Evolutionary conservation across 2,329 filamentous ascomycete genomes (phyloP), one percentile per base, ranked within the genome.

Genomic region (Alternaria panax): DNA sequence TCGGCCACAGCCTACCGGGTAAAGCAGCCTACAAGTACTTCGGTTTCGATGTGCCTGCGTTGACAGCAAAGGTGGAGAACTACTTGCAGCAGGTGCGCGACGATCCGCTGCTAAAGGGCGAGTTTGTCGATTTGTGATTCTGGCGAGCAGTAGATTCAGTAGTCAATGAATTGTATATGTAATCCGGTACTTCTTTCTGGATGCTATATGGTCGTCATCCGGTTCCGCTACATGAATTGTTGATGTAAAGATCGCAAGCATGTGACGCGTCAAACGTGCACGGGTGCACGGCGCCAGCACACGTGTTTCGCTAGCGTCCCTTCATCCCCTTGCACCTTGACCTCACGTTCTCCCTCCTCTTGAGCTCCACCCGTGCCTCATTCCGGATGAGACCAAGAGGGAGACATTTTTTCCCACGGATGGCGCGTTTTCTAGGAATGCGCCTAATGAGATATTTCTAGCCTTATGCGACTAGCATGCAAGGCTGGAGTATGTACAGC

Each of bases 1-100:
- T 87, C 63, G 86, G 85, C 0, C 84, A 88, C 67, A 84, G 80
- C 16, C 69, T 88, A 43, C 85, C 86, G 0, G 83, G 85, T 0
- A 81, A 82, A 62, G 80, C 81, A 11, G 84, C 83, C 2, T 87
- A 87, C 68, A 81, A 83, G 64, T 83, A 82, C 54, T 87, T 87
- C 68, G 84, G 85, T 1, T 87, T 59, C 8, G 51, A 59, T 40
- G 51, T 59, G 5, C 51, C 51, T 18, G 51, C 51, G 7, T 84
- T 84, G 62, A 80, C 84, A 6, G 63, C 61, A 11, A 81, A 80
- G 68, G 72, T 82, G 1, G 66, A 67, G 47, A 65, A 57, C 3
- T 77, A 80, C 28, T 59, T 82, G 22, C 69, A 78, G 36, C 73
- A 75, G 51, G 65, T 78, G 51, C 71, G 71, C 63, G 75, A 71